Conservation (phyloP, 2,329 filamentous ascomycete species). For the Thielaviopsis populi region DNA sequence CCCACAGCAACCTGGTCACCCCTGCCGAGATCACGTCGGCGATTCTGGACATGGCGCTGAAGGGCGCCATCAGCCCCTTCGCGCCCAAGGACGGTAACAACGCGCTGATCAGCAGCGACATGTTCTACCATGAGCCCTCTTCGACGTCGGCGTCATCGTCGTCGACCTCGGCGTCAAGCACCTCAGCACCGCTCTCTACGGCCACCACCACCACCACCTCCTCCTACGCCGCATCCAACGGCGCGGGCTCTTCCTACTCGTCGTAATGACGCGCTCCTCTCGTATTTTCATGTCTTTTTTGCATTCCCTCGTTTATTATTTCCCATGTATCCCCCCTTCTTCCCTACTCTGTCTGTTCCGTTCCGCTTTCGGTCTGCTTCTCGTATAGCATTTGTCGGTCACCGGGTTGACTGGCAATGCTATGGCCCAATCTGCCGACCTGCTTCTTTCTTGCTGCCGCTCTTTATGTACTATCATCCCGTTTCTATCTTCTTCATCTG, state of each 20-base stretch:
- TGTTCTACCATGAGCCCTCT: neutral
- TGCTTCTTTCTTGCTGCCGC: neutral
- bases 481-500: neutral
- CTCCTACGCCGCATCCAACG: neutral
- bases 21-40: conserved; percentile 7
- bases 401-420: neutral
- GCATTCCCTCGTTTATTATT: neutral
- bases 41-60: conserved; percentile 4
- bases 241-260: neutral
- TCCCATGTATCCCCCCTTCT: neutral
- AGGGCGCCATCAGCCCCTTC: conserved; percentile 9
- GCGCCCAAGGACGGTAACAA: conserved; percentile 2
- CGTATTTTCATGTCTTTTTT: neutral
- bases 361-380: neutral
- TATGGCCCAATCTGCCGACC: neutral
- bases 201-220: neutral
- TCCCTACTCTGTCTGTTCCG: no score
- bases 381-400: neutral
- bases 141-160: neutral
- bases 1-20: conserved; percentile 1
- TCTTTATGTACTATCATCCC: neutral
- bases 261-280: neutral
- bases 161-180: neutral
- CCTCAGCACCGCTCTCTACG: neutral
- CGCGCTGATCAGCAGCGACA: conserved; percentile 9